Conservation (phyloP, 768 basidiomycete species). For the Calocera cornea region DNA sequence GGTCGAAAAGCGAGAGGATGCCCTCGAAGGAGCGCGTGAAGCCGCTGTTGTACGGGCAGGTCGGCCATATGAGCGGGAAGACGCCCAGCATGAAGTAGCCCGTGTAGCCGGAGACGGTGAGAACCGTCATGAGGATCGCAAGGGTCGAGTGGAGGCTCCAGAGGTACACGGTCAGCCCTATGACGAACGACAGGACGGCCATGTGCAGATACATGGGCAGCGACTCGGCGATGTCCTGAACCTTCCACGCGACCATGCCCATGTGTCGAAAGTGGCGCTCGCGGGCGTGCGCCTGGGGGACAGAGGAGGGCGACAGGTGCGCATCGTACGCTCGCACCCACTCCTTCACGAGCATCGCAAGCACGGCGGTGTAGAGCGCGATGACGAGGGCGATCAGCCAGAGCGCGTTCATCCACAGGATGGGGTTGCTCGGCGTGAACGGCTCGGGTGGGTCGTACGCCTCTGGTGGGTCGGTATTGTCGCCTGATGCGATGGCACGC, state of each 20-base stretch:
- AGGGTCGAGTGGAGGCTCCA: background rate
- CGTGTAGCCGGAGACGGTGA: background rate
- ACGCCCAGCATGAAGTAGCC: background rate
- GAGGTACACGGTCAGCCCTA: background rate
- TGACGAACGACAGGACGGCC: background rate
- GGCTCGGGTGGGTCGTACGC: background rate
- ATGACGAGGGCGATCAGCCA: background rate
- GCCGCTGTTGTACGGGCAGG: background rate
- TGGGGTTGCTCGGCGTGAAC: background rate
- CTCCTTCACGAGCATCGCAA: background rate
- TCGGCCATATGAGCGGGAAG: background rate
- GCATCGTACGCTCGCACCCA: background rate
- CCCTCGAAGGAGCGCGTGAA: background rate
- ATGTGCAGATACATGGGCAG: background rate
- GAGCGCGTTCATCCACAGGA: background rate
- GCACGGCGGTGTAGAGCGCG: background rate
- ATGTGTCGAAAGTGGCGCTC: background rate
- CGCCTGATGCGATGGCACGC: background rate
- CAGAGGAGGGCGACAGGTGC: background rate
- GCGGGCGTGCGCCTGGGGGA: background rate
- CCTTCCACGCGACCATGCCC: background rate
- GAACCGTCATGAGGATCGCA: background rate
- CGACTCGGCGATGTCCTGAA: background rate
- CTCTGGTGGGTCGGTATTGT: background rate
- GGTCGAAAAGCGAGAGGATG: background rate